Evolutionary conservation across 441 rosid genomes (phyloP).

Genomic region (Omphalea diandra): DNA sequence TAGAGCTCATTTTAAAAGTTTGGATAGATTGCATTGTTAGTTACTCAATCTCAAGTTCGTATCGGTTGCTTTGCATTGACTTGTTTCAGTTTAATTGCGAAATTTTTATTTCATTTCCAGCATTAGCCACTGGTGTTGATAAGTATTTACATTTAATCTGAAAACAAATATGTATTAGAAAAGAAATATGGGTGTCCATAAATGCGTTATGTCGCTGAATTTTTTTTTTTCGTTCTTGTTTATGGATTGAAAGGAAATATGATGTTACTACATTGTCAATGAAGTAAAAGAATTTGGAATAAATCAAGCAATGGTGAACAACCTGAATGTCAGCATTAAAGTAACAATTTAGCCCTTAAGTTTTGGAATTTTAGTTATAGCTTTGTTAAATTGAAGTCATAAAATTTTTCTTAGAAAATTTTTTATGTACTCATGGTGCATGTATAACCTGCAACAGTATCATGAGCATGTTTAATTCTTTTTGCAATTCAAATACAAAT

Average conservation of each 20-base stretch:
- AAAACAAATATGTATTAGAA: background rate
- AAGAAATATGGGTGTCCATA: background rate
- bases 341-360: background rate
- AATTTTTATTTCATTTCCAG: background rate
- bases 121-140: too few relatives aligned
- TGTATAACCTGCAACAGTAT: background rate
- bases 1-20: background rate
- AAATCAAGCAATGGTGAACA: background rate
- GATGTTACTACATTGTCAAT: background rate
- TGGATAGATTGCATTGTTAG: background rate
- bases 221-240: slow-evolving; percentile 7
- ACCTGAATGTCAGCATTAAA: background rate
- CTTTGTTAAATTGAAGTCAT: background rate
- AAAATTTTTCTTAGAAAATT: background rate
- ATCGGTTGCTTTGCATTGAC: background rate
- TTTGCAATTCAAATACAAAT: background rate
- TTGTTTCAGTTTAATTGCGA: background rate
- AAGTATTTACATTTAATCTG: background rate
- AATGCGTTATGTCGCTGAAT: background rate
- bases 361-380: background rate
- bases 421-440: background rate
- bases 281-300: background rate
- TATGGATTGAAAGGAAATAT: background rate
- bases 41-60: background rate
- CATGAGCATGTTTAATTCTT: background rate